These are phyloP conservation scores for Gnomoniopsis sp. DNA, from an alignment of 2,329 filamentous ascomycete species.

Conservation along the genomic window DNA sequence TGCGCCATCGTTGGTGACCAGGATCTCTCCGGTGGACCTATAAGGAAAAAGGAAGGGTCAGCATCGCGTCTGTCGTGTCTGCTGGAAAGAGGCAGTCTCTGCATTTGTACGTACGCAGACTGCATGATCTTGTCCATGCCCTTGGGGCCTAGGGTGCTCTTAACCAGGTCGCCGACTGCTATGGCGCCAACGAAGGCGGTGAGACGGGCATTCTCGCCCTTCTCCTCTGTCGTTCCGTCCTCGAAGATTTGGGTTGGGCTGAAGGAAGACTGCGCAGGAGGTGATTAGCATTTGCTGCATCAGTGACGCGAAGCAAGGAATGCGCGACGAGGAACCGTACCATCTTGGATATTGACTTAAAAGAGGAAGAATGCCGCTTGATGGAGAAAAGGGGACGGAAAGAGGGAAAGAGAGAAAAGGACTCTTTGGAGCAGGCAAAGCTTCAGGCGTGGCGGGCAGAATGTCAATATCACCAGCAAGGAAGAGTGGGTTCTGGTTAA, in stretches of 20 bases:
- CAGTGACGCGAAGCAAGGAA: background rate
- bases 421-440: background rate
- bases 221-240: conserved; percentile 94
- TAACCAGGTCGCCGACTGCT: conserved; percentile 93
- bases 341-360: conserved; percentile 4
- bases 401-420: background rate
- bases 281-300: background rate
- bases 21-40: conserved; percentile 91
- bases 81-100: background rate
- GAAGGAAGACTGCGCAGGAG: conserved; percentile 50
- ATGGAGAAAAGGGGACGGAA: background rate
- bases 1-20: conserved; percentile 98
- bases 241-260: conserved; percentile 98
- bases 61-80: background rate
- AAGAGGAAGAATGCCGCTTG: background rate
- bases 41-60: conserved; percentile 14
- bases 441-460: background rate
- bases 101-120: conserved; percentile 68
- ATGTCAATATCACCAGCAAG: background rate
- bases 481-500: background rate
- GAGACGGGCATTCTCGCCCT: conserved; percentile 97
- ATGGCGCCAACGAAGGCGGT: conserved; percentile 98
- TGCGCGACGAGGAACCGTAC: background rate
- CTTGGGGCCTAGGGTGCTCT: conserved; percentile 95
- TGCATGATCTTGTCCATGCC: conserved; percentile 99